Base-by-base conservation (phyloP, 345 rosid genomes). In the Balakata baccata region DNA sequence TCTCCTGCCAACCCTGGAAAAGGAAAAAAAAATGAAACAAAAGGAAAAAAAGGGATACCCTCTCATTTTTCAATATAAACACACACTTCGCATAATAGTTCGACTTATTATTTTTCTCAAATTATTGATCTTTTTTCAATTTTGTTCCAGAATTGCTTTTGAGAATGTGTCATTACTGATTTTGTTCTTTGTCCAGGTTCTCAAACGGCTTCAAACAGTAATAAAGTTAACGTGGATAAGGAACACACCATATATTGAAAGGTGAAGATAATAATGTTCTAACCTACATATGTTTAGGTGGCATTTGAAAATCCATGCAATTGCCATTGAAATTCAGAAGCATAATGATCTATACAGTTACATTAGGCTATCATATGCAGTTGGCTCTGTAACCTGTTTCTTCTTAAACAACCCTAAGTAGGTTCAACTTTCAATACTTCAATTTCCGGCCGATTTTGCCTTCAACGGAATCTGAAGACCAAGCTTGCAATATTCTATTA, bases 171-270 rank as follows among this genome's bases (percentile, higher is more conserved):
- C 23, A 41, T 39, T 47, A 2, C 7, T 12, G 0, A 7, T 47
- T 29, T 64, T 70, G 34, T 65, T 70, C 59, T 47, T 63, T 76
- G 60, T 83, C 69, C 88, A 94, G 98, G 97, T 92, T 86, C 97
- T 92, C 63, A 82, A 89, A 77, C 84, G 83, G 76, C 47, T 87
- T 52, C 83, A 85, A 52, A 82, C 84, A 0, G 61, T 92, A 50
- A 71, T 89, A 74, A 89, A 80, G 79, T 68, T 89, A 70, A 95
- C 99, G 0, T 90, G 99, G 98, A 85, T 95, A 75, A 86, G 98
- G 84, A 89, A 90, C 88, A 78, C 97, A 6, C 89, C 92, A 22
- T 80, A 79, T 64, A 14, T 85, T 76, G 88, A 77, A 77, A 88
- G 98, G 99, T 95, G 67, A 74, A 65, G 62, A 39, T 43, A 60